Conservation (phyloP, 140 eudicot species). For the Ambrosia hybrid region DNA sequence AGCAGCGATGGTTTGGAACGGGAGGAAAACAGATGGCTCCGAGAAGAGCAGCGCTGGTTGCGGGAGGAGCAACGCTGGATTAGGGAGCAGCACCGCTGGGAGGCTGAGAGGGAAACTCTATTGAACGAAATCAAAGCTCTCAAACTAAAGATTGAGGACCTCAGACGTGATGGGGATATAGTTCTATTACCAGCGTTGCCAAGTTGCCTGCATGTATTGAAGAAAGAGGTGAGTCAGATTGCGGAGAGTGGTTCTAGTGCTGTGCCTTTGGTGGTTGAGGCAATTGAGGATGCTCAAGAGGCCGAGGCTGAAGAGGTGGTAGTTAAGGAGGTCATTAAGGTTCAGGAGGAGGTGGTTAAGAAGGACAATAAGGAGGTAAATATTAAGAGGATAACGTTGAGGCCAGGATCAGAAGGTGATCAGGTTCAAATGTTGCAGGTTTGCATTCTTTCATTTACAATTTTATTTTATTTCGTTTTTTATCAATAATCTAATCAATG, state of each 20-base stretch:
- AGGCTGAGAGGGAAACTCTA: conserved; percentile 53
- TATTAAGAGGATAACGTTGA: conserved; percentile 47
- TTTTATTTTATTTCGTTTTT: too few relatives aligned
- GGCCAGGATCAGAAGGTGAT: conserved; percentile 84
- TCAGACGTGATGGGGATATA: conserved; percentile 29
- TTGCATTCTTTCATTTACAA: background rate
- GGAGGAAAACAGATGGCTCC: conserved; percentile 72
- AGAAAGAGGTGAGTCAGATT: conserved; percentile 58
- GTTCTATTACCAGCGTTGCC: conserved; percentile 34
- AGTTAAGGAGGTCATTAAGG: conserved; percentile 53
- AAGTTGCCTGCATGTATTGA: conserved; percentile 49
- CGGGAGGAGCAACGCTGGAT: conserved; percentile 94
- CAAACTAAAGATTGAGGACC: conserved; percentile 42
- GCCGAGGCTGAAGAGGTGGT: conserved; percentile 45
- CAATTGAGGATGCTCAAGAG: conserved; percentile 29
- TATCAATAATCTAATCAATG: too few relatives aligned
- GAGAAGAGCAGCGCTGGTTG: conserved; percentile 92
- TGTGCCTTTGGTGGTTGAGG: conserved; percentile 54
- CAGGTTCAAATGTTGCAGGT: conserved; percentile 86
- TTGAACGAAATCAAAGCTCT: conserved; percentile 48
- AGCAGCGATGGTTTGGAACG: conserved; percentile 34
- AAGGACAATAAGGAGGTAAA: conserved; percentile 23
- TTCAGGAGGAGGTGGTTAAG: conserved; percentile 34
- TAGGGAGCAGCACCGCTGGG: conserved; percentile 74
- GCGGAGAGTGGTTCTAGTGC: conserved; percentile 59